Percentiles rank a stretch among this genome's conserved stretches.
These are phyloP conservation scores for Citrus sp. DNA, from an alignment of 345 rosid species.

Conservation along the genomic window DNA sequence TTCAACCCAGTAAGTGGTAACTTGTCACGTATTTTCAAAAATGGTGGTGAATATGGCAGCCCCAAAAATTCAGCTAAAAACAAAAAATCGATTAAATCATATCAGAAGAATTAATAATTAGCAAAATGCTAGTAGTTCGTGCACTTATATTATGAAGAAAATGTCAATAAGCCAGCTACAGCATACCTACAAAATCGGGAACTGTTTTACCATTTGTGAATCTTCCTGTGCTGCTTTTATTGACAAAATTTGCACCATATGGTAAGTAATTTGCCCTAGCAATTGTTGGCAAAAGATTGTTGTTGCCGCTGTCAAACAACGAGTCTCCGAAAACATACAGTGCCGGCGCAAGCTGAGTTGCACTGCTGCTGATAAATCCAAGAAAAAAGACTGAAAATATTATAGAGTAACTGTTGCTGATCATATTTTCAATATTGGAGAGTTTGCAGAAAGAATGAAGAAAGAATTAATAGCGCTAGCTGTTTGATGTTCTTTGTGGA, in stretches of 20 bases:
- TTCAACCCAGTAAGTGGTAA: constrained; percentile 32
- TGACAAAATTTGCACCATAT: constrained; percentile 32
- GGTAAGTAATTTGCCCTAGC: constrained; percentile 38
- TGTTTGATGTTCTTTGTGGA: not conserved
- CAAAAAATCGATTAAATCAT: too few species aligned
- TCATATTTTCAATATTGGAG: not conserved
- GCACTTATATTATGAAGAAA: too few species aligned
- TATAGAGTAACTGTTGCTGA: not conserved
- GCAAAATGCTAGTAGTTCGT: not conserved
- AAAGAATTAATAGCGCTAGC: not conserved
- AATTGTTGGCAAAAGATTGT: constrained; percentile 39
- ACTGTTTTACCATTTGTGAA: constrained; percentile 51
- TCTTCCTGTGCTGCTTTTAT: constrained; percentile 35
- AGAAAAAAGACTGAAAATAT: not conserved
- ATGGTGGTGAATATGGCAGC: constrained; percentile 46
- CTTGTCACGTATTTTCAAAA: constrained; percentile 4
- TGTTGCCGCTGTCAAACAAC: constrained; percentile 46
- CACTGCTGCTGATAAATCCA: not conserved
- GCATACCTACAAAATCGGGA: constrained; percentile 38
- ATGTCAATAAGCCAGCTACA: not conserved
- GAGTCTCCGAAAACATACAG: constrained; percentile 51
- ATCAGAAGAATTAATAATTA: not conserved
- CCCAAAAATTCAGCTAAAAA: constrained; percentile 41
- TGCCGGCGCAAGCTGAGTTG: constrained; percentile 28
- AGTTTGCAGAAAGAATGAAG: not conserved